Percentiles rank a stretch among this genome's conserved stretches.
phyloP scores from a whole-genome alignment of 176 grass and related monocot genomes.

The Rhynchospora pubera region DNA sequence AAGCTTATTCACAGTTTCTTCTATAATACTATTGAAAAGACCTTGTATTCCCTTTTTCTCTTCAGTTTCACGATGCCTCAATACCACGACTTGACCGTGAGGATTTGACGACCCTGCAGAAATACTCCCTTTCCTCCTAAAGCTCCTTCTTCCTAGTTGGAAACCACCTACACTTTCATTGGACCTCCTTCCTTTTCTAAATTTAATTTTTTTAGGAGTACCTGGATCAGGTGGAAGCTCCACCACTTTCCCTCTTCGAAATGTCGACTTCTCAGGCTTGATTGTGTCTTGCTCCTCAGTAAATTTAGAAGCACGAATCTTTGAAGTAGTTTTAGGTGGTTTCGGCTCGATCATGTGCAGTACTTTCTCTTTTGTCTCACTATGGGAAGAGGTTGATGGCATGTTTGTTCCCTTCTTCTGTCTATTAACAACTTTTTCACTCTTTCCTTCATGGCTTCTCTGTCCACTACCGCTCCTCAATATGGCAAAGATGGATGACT shows the following conservation, averaged over 20 bases:
- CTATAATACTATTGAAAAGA: constrained; percentile 51
- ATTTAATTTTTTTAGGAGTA: constrained; percentile 24
- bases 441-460: constrained; percentile 12
- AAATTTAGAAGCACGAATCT: constrained; percentile 24
- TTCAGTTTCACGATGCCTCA: constrained; percentile 50
- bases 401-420: background rate
- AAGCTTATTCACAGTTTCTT: constrained; percentile 59
- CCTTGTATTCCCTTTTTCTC: constrained; percentile 54
- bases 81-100: constrained; percentile 25
- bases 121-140: constrained; percentile 29
- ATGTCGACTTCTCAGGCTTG: constrained; percentile 32
- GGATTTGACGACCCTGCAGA: background rate
- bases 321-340: constrained; percentile 23
- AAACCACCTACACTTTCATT: constrained; percentile 24
- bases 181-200: constrained; percentile 22
- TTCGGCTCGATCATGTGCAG: constrained; percentile 10
- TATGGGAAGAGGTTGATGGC: background rate
- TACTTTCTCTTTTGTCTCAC: background rate
- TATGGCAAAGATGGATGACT: constrained; percentile 2
- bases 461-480: constrained; percentile 8
- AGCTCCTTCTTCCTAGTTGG: constrained; percentile 45
- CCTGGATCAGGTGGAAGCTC: constrained; percentile 3
- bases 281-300: constrained; percentile 26
- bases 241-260: constrained; percentile 28
- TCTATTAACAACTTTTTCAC: constrained; percentile 5